Percentiles rank a stretch among this genome's conserved stretches.
These are phyloP conservation scores for Cytospora leucostoma DNA, from an alignment of 2,329 filamentous ascomycete genomes.

Conservation along the genomic window DNA sequence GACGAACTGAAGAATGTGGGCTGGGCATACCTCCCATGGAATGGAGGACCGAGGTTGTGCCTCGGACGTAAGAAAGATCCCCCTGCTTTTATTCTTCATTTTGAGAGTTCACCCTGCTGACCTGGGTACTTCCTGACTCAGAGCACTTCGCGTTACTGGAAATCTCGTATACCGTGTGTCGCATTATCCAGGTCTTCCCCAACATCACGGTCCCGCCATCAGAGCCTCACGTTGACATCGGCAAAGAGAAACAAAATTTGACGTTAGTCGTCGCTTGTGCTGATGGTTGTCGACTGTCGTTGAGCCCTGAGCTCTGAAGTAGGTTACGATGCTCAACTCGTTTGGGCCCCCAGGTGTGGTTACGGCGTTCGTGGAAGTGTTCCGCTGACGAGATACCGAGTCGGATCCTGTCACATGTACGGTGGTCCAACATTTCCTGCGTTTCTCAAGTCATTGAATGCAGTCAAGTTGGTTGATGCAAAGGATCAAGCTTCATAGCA, in stretches of 20 bases:
- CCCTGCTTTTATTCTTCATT: neutral
- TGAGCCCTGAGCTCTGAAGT: neutral
- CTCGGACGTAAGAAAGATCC: slow-evolving; percentile 31
- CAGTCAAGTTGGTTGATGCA: too few species aligned
- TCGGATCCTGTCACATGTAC: neutral
- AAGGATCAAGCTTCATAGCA: too few species aligned
- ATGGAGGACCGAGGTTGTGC: slow-evolving; percentile 41
- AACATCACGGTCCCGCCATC: slow-evolving; percentile 27
- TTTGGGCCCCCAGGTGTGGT: neutral
- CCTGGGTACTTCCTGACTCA: neutral
- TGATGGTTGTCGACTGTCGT: slow-evolving; percentile 8
- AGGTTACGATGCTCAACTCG: neutral
- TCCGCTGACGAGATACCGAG: neutral
- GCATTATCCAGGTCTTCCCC: slow-evolving; percentile 28
- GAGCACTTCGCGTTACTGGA: slow-evolving; percentile 38
- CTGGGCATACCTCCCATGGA: slow-evolving; percentile 42
- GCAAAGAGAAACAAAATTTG: slow-evolving; percentile 31
- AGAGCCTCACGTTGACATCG: slow-evolving; percentile 29
- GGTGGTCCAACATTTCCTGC: too few species aligned
- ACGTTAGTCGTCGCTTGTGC: slow-evolving; percentile 29
- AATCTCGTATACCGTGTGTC: slow-evolving; percentile 28
- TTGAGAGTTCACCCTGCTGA: neutral
- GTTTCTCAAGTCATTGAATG: too few species aligned
- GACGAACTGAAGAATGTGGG: slow-evolving; percentile 31
- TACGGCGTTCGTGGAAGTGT: too few species aligned